Evolutionary conservation across 23 red algal species (phyloP), one percentile per base, ranked within the genome.

Genomic region (Gracilariopsis chorda): DNA sequence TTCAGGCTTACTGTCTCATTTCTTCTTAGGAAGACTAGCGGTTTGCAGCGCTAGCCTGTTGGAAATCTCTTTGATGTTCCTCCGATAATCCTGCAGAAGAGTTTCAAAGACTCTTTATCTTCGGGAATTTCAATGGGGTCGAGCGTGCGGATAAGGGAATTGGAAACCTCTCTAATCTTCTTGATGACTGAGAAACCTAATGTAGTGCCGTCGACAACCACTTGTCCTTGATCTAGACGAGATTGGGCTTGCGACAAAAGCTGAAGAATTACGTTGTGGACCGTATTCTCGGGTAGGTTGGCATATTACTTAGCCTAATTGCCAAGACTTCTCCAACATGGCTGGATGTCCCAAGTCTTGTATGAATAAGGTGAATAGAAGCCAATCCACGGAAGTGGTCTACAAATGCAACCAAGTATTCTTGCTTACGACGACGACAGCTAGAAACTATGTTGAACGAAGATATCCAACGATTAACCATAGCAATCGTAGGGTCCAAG

Each of bases 261-360:
- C 28, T 81, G 48, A 23, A 81, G 3, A 0, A 49, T 70, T 0
- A 45, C 45, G 30, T 88, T 88, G 3, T 61, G 58, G 12, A 88
- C 8, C 8, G 12, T 42, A 39, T 57, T 48, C 0, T 49, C 40
- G 6, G 62, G 55, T 35, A 64, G 59, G 27, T 64, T 79, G 3
- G 46, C 47, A 17, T 86, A 33, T 86, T 70, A 20, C 42, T 1
- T n/a, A 86, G 56, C 0, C 24, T 68, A 7, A 45, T 86, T 7
- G n/a, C 81, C 45, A 86, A 41, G 4, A 86, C 81, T 1, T 86
- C 60, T 11, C 56, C 81, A 72, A 51, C 70, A 62, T 86, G 59
- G 4, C 58, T 36, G 12, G 12, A 69, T 19, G 32, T 51, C 30
- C 33, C 56, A 30, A 57, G 7, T 37, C 35, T 0, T 23, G 81